Evolutionary conservation across 352 stramenopile species (phyloP).

Genomic region (Hyaloperonospora brassicae): DNA sequence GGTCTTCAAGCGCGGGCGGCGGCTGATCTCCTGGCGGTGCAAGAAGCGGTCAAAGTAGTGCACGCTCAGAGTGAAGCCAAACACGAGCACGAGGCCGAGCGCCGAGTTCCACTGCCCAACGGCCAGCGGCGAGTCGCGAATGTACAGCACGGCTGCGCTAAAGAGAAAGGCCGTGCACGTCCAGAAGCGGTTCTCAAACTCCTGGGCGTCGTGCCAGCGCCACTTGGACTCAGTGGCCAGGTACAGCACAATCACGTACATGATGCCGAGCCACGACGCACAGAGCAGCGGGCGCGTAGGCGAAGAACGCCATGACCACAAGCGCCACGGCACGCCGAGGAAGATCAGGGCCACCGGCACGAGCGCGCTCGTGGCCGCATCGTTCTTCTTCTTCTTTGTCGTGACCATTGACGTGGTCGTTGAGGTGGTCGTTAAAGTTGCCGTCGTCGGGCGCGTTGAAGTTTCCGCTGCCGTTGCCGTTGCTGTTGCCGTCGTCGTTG

Average conservation of each 20-base stretch:
- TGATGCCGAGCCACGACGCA: constrained; percentile 67
- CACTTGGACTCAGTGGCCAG: constrained; percentile 77
- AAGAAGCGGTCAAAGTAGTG: constrained; percentile 81
- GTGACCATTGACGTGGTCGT: no score
- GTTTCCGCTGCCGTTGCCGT: no score
- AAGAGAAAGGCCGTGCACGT: constrained; percentile 92
- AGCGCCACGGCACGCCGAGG: constrained; percentile 45
- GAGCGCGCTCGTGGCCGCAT: constrained; percentile 50
- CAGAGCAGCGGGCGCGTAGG: constrained; percentile 73
- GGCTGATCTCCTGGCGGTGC: constrained; percentile 65
- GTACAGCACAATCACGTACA: constrained; percentile 79
- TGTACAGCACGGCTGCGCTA: constrained; percentile 89
- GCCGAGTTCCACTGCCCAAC: constrained; percentile 66
- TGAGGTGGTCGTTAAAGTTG: no score
- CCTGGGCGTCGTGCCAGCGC: constrained; percentile 84
- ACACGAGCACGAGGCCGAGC: constrained; percentile 68
- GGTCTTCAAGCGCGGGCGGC: constrained; percentile 46
- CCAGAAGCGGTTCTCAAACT: constrained; percentile 98
- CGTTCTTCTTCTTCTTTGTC: constrained; percentile 17
- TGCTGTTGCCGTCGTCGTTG: background rate
- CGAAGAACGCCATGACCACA: constrained; percentile 75
- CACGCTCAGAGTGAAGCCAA: constrained; percentile 67
- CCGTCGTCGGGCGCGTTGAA: no score
- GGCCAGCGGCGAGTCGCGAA: constrained; percentile 88
- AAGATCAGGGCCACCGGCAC: constrained; percentile 68